These are phyloP conservation scores for Coemansia furcata DNA, from an alignment of 192 early-diverging fungal species.

Conservation along the genomic window DNA sequence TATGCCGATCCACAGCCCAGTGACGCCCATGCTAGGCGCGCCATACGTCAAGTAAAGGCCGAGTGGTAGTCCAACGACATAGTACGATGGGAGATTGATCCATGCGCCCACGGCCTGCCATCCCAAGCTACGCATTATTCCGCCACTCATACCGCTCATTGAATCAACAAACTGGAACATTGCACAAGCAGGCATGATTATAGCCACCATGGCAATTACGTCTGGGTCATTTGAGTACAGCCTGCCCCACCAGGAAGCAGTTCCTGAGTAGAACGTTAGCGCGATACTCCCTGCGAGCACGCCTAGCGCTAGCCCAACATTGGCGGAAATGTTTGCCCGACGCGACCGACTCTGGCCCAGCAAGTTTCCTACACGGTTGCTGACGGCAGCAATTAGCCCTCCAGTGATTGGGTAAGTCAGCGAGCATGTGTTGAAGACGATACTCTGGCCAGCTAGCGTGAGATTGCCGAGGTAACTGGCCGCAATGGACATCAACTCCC, in stretches of 20 bases:
- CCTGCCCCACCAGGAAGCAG: conserved; percentile 43
- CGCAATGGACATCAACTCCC: conserved; percentile 46
- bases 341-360: conserved; percentile 41
- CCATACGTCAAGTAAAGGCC: conserved; percentile 56
- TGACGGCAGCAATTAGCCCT: conserved; percentile 54
- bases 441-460: conserved; percentile 57
- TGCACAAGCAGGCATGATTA: conserved; percentile 73
- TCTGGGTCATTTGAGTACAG: conserved; percentile 66
- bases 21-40: conserved; percentile 24
- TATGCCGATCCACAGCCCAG: conserved; percentile 51
- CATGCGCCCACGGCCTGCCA: conserved; percentile 54
- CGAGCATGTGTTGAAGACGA: conserved; percentile 54
- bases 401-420: conserved; percentile 54
- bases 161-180: conserved; percentile 66
- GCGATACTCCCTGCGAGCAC: conserved; percentile 8
- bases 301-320: conserved; percentile 23
- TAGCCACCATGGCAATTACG: conserved; percentile 67
- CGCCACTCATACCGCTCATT: conserved; percentile 58
- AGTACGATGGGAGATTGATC: conserved; percentile 56
- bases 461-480: conserved; percentile 58
- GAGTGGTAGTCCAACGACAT: conserved; percentile 55
- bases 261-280: conserved; percentile 9
- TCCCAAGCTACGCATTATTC: conserved; percentile 56
- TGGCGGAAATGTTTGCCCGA: conserved; percentile 27
- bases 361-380: conserved; percentile 57